These are phyloP conservation scores for Juncus inflexus DNA, from an alignment of 176 grass and related monocot species.

Conservation along the genomic window DNA sequence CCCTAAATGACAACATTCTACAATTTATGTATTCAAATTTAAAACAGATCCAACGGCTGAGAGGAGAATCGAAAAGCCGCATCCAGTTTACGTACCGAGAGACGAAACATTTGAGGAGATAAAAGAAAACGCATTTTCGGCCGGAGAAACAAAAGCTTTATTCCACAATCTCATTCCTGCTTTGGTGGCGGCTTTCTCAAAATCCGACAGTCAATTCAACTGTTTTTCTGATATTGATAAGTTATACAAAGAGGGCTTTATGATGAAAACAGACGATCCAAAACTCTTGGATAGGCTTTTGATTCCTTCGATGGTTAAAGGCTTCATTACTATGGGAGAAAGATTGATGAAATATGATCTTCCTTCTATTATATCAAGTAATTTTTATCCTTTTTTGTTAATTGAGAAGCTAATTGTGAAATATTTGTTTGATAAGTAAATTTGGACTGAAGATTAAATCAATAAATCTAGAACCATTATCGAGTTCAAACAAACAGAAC, in stretches of 20 bases:
- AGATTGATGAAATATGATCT: constrained; percentile 32
- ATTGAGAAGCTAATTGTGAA: no score
- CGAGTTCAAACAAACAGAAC: no score
- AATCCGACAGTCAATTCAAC: constrained; percentile 26
- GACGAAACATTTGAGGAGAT: constrained; percentile 54
- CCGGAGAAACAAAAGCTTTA: constrained; percentile 1
- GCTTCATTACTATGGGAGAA: constrained; percentile 11
- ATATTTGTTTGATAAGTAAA: no score
- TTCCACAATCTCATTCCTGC: constrained; percentile 34
- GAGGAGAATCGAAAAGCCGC: constrained; percentile 33
- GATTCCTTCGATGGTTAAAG: constrained; percentile 26
- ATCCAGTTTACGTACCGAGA: constrained; percentile 49
- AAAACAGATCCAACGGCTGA: constrained; percentile 38
- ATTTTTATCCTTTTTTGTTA: not conserved
- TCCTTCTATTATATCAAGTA: constrained; percentile 39
- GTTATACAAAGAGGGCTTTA: constrained; percentile 36
- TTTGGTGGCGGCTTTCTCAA: constrained; percentile 25
- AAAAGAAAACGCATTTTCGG: constrained; percentile 25
- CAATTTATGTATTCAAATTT: constrained; percentile 12
- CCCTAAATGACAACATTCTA: not conserved
- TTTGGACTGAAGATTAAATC: no score
- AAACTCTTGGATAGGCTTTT: constrained; percentile 8
- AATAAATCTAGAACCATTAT: no score
- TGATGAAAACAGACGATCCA: not conserved
- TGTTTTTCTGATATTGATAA: constrained; percentile 42